Percentiles rank a stretch among this genome's conserved stretches.
phyloP scores from a whole-genome alignment of 2,329 filamentous ascomycete species.

The Fusarium sp. region DNA sequence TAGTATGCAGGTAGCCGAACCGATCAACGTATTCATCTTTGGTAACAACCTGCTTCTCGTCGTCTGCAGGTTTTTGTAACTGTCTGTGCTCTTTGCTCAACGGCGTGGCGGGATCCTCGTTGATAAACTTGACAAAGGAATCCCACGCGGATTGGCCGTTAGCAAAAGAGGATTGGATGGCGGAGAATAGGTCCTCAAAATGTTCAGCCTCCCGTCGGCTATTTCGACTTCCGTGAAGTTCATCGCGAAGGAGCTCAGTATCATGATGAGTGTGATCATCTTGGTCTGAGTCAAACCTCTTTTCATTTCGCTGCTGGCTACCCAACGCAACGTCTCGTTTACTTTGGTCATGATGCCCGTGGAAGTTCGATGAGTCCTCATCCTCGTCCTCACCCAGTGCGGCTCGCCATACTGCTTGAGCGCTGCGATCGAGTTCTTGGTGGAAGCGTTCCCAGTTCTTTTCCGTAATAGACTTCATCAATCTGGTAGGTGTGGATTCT shows the following conservation, averaged over 20 bases:
- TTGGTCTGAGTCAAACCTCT: not conserved
- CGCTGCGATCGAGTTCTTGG: constrained; percentile 46
- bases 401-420: constrained; percentile 46
- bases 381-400: constrained; percentile 25
- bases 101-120: constrained; percentile 29
- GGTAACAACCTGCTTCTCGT: constrained; percentile 50
- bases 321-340: not conserved
- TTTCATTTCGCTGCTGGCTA: constrained; percentile 14
- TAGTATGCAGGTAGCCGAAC: constrained; percentile 57
- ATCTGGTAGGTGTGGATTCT: constrained; percentile 42
- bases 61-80: constrained; percentile 10
- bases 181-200: constrained; percentile 57
- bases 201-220: constrained; percentile 44
- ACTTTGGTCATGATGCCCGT: constrained; percentile 12
- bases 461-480: constrained; percentile 25
- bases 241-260: constrained; percentile 13
- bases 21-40: constrained; percentile 57
- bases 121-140: constrained; percentile 53
- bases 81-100: constrained; percentile 17
- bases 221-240: constrained; percentile 11
- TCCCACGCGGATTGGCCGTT: constrained; percentile 55
- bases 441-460: constrained; percentile 48
- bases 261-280: constrained; percentile 7
- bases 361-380: constrained; percentile 17
- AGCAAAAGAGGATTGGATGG: constrained; percentile 53